phyloP scores from a whole-genome alignment of 257 asterid species.

The Solanum chmielewskii region DNA sequence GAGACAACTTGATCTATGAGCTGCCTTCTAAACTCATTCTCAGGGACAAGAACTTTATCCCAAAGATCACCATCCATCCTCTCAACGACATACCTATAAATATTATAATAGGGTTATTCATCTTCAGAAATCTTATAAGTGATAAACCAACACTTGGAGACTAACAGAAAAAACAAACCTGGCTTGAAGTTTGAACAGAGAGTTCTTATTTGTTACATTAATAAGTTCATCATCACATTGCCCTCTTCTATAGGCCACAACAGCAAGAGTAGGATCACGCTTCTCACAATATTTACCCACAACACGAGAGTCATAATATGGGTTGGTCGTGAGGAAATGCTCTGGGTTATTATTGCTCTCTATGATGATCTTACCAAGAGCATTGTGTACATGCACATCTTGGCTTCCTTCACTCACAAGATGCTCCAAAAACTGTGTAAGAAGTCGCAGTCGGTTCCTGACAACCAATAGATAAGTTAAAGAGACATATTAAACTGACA shows the following conservation, averaged over 20 bases:
- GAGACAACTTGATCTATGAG: conserved; percentile 99
- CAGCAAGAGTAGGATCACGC: conserved; percentile 99
- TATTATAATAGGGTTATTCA: conserved; percentile 43
- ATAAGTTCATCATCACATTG: conserved; percentile 96
- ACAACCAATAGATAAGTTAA: conserved; percentile 7
- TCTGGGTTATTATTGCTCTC: conserved; percentile 98
- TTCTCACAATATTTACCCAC: conserved; percentile 99
- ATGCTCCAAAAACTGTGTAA: conserved; percentile 97
- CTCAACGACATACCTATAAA: conserved; percentile 89
- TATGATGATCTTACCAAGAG: conserved; percentile 94
- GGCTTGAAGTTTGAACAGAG: conserved; percentile 93
- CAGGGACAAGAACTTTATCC: conserved; percentile 89
- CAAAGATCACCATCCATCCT: conserved; percentile 98
- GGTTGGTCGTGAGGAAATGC: conserved; percentile 98
- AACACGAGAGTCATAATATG: conserved; percentile 95
- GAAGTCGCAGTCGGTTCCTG: conserved; percentile 98
- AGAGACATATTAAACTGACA: background rate
- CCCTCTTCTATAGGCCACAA: conserved; percentile 98
- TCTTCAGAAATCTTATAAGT: background rate
- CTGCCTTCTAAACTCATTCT: conserved; percentile 89
- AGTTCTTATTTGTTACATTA: conserved; percentile 89
- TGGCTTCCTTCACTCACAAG: conserved; percentile 99
- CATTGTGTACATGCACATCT: conserved; percentile 99
- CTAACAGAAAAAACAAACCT: conserved; percentile 44
- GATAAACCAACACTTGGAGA: background rate